phyloP scores from a whole-genome alignment of 2,329 filamentous ascomycete genomes.

The Beauveria sp. region DNA sequence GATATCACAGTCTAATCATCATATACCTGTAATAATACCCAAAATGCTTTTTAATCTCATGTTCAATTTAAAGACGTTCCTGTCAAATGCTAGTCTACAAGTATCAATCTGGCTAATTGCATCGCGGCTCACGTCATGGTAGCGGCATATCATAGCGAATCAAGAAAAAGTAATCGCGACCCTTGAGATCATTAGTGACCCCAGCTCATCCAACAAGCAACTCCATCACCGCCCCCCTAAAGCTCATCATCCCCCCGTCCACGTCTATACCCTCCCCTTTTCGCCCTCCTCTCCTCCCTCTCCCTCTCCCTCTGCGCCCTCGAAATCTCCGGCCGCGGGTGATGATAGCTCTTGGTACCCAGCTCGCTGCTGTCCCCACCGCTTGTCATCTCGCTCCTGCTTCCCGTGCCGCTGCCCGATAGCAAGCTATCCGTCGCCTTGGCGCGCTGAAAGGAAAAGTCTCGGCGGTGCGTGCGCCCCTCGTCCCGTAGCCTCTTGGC shows the following conservation, averaged over 20 bases:
- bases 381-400: conserved; percentile 30
- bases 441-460: conserved; percentile 47
- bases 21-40: too few relatives aligned
- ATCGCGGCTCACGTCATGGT: background rate
- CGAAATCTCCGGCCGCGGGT: conserved; percentile 45
- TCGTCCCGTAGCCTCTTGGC: conserved; percentile 44
- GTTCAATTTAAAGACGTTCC: background rate
- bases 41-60: background rate
- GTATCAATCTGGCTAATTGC: background rate
- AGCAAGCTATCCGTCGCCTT: conserved; percentile 27
- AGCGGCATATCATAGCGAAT: background rate
- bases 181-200: too few relatives aligned
- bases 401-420: conserved; percentile 24
- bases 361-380: conserved; percentile 33
- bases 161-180: too few relatives aligned
- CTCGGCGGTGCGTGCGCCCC: conserved; percentile 36
- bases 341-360: conserved; percentile 51
- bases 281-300: conserved; percentile 28
- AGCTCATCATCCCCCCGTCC: conserved; percentile 24
- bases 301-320: conserved; percentile 24
- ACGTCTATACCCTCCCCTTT: conserved; percentile 27
- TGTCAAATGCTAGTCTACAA: background rate
- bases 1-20: too few relatives aligned
- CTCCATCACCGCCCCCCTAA: background rate
- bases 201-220: background rate